Percentiles rank a stretch among this genome's conserved stretches.
Evolutionary conservation across 2,329 filamentous ascomycete genomes (phyloP).

Genomic region (Hypoxylon sp.): DNA sequence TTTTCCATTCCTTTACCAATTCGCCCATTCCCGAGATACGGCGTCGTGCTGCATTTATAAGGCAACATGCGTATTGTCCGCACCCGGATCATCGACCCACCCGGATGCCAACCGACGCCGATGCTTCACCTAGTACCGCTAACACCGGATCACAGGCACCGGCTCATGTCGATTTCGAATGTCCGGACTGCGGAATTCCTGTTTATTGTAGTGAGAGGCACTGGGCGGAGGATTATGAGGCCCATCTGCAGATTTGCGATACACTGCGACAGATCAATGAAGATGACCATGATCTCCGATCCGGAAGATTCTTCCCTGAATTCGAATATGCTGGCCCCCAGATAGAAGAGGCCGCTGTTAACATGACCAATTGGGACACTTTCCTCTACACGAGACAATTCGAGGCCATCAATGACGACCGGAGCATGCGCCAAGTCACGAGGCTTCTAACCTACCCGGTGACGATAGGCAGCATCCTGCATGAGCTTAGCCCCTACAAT

Average conservation of each 20-base stretch:
- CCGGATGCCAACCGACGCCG: conserved; percentile 74
- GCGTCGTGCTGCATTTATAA: conserved; percentile 89
- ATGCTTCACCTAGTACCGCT: conserved; percentile 73
- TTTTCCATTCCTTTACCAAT: conserved; percentile 92
- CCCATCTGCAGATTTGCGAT: conserved; percentile 93
- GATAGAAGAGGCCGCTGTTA: conserved; percentile 92
- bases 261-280: conserved; percentile 94
- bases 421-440: conserved; percentile 93
- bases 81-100: conserved; percentile 89
- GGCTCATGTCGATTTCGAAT: conserved; percentile 91
- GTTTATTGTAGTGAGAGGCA: conserved; percentile 95
- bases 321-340: conserved; percentile 92
- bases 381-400: conserved; percentile 94
- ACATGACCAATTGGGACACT: conserved; percentile 99
- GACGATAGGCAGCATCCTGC: conserved; percentile 90
- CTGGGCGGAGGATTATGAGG: conserved; percentile 96
- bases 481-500: conserved; percentile 94
- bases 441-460: conserved; percentile 93
- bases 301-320: conserved; percentile 92
- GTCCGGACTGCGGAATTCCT: conserved; percentile 94
- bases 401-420: conserved; percentile 89
- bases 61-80: conserved; percentile 92
- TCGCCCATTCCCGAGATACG: conserved; percentile 93
- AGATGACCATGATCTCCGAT: conserved; percentile 94
- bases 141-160: conserved; percentile 73